phyloP scores from a whole-genome alignment of 202 grass and related monocot species.

The Alloteropsis angusta region DNA sequence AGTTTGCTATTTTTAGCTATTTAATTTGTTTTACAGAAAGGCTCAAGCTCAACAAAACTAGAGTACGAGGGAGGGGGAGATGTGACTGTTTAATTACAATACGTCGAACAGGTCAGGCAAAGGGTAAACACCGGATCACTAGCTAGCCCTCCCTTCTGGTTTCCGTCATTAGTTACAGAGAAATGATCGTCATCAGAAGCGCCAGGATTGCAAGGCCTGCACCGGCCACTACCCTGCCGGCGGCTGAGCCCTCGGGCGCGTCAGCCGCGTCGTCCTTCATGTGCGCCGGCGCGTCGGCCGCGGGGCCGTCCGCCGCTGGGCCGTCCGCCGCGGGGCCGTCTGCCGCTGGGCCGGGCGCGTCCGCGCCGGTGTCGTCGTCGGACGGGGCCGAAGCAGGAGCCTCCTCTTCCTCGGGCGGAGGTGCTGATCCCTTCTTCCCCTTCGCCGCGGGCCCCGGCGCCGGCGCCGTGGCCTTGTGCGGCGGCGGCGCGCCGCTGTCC shows the following conservation, averaged over 20 bases:
- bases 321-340: not conserved
- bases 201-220: constrained; percentile 14
- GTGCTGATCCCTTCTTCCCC: not conserved
- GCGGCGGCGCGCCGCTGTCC: not conserved
- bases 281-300: constrained; percentile 18
- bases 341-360: not conserved
- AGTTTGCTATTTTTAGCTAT: no score
- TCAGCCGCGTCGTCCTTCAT: constrained; percentile 17
- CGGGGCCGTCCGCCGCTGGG: constrained; percentile 5
- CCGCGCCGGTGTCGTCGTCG: not conserved
- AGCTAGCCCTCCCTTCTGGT: no score
- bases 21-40: no score
- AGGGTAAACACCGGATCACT: no score
- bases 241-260: constrained; percentile 19
- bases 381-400: not conserved
- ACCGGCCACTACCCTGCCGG: not conserved
- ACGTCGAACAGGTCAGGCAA: not conserved
- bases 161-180: not conserved
- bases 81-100: no score
- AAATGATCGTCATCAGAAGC: constrained; percentile 18
- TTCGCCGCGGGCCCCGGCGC: not conserved
- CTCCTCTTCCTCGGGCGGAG: not conserved
- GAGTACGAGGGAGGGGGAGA: no score
- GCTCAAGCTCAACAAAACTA: no score
- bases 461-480: not conserved